phyloP scores from a whole-genome alignment of 371 early-diverging fungal species.

The Saksenaea vasiformis region DNA sequence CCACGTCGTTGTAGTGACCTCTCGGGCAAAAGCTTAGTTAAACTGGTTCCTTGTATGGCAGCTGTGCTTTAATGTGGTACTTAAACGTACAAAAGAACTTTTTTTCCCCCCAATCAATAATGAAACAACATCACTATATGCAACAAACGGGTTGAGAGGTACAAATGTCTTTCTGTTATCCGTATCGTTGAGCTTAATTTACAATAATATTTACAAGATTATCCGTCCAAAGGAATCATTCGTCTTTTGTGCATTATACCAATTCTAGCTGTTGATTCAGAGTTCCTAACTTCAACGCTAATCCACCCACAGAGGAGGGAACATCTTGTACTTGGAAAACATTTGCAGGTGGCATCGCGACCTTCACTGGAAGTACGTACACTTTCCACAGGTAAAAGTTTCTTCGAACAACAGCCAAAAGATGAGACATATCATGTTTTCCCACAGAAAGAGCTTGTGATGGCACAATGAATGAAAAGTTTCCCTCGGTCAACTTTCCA shows the following conservation, averaged over 20 bases:
- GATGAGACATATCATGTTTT: constrained; percentile 7
- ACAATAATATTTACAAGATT: too few relatives aligned
- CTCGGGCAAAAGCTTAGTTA: too few relatives aligned
- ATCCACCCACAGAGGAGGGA: background rate
- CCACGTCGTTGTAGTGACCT: too few relatives aligned
- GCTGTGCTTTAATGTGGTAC: too few relatives aligned
- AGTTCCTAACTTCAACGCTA: background rate
- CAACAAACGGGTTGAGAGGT: too few relatives aligned
- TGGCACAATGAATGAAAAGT: constrained; percentile 21
- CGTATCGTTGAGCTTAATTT: too few relatives aligned
- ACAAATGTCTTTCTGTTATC: too few relatives aligned
- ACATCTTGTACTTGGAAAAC: constrained; percentile 5
- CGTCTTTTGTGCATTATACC: background rate
- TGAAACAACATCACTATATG: too few relatives aligned
- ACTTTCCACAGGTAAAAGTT: constrained; percentile 19
- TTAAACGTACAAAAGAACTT: too few relatives aligned
- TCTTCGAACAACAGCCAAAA: constrained; percentile 15
- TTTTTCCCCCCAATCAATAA: too few relatives aligned
- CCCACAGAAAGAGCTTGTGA: constrained; percentile 12
- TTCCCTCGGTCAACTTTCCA: constrained; percentile 17
- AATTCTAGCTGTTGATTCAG: background rate
- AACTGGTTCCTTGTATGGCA: too few relatives aligned
- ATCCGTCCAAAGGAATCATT: too few relatives aligned
- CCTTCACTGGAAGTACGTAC: constrained; percentile 10
- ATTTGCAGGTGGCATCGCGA: constrained; percentile 11